Evolutionary conservation across 148 eudicot species (phyloP), one percentile per base, ranked within the genome.

Genomic region (Camellia japonica): DNA sequence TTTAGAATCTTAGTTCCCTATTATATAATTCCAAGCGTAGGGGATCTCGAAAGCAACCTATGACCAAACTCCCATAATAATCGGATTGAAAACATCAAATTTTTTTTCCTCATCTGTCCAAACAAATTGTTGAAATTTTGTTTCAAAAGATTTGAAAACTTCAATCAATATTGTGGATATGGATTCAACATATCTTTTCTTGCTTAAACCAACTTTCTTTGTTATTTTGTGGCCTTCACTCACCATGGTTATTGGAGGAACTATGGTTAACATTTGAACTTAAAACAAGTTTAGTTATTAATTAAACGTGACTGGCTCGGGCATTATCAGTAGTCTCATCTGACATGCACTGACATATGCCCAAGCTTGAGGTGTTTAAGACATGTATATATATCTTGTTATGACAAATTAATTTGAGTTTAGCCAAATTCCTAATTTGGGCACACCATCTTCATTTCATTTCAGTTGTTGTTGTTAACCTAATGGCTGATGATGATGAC

Each of bases 11-110:
- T 8, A 73, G 60, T 61, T 63, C 47, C 46, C 68, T 12, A 30
- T 79, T 70, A 42, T 63, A 52, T 62, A 66, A 80, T 74, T 11
- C 44, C 70, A 42, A 38, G 71, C 30, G 72, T 67, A 3, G 80
- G 61, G 54, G 16, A 14, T 54, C 49, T 10, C 7, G 83, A 81
- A 81, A 81, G 80, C 75, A 76, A 81, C 83, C 13, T 38, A 69
- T 60, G 42, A 81, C 83, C 83, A 76, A 81, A 81, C 79, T 68
- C 70, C 47, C 79, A 11, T 54, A 20, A 15, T 47, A 68, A 30
- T 75, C 47, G 69, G 12, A n/a, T 30, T 65, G 4, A 16, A 72
- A 72, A 72, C 2, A 8, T 1, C 47, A 38, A 20, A 19, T 51
- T 49, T 52, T 6, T 38, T 15, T 56, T 15, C n/a, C 62, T 69